A percentile compares a stretch with the other conserved stretches of the same genome.
These are phyloP conservation scores for Piper betle DNA, from an alignment of 164 flowering plant species.

Conservation along the genomic window DNA sequence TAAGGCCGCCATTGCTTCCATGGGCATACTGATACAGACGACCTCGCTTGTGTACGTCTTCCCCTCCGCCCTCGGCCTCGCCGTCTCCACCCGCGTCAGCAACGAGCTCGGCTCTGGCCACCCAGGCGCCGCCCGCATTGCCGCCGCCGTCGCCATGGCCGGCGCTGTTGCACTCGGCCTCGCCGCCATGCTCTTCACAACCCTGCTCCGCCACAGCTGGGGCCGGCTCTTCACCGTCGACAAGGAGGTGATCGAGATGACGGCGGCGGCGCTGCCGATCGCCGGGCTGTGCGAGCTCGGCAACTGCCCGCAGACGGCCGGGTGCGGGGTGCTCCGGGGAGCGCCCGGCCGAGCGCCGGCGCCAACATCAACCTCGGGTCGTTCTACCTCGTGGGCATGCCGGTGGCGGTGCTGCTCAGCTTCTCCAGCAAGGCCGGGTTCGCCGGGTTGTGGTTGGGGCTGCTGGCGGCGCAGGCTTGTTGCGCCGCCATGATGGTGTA, in stretches of 20 bases:
- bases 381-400: conserved; percentile 90
- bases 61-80: conserved; percentile 73
- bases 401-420: conserved; percentile 67
- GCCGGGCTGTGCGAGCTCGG: conserved; percentile 91
- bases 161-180: conserved; percentile 57
- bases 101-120: conserved; percentile 78
- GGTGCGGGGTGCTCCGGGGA: conserved; percentile 82
- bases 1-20: conserved; percentile 74
- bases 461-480: conserved; percentile 82
- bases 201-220: conserved; percentile 69
- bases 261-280: conserved; percentile 66
- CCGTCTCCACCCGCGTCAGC: conserved; percentile 77
- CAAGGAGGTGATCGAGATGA: conserved; percentile 50
- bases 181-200: conserved; percentile 52
- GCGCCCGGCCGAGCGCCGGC: conserved; percentile 72
- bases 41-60: conserved; percentile 84
- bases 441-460: conserved; percentile 76
- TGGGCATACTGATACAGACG: conserved; percentile 90
- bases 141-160: conserved; percentile 45
- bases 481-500: conserved; percentile 69
- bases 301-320: conserved; percentile 94
- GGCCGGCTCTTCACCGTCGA: conserved; percentile 68
- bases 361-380: conserved; percentile 92
- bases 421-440: conserved; percentile 65
- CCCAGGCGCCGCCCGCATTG: conserved; percentile 58